phyloP scores from a whole-genome alignment of 2,329 filamentous ascomycete genomes.

The Ceratocystis colombiana region DNA sequence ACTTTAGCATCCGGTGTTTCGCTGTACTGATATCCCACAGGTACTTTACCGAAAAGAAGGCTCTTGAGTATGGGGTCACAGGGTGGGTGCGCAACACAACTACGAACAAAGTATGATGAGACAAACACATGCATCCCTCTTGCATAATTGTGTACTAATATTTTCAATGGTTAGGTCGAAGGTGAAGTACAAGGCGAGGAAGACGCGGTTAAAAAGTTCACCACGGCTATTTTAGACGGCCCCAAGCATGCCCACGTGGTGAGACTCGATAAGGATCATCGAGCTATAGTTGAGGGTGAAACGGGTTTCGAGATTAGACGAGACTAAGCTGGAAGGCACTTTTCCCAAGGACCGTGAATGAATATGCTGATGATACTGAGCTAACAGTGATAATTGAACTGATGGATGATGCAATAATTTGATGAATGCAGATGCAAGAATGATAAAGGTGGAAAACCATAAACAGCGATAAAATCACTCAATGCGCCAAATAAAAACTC shows the following conservation, averaged over 20 bases:
- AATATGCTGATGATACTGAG: not conserved
- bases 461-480: not conserved
- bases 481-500: slow-evolving; percentile 12
- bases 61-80: slow-evolving; percentile 42
- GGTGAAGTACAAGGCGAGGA: slow-evolving; percentile 76
- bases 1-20: not conserved
- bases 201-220: slow-evolving; percentile 54
- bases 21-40: slow-evolving; percentile 30
- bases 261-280: slow-evolving; percentile 59
- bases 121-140: not conserved
- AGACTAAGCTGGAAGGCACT: slow-evolving; percentile 25
- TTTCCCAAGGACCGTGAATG: slow-evolving; percentile 4
- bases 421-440: slow-evolving; percentile 16
- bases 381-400: slow-evolving; percentile 8
- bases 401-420: not conserved
- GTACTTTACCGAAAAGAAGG: slow-evolving; percentile 46
- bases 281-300: slow-evolving; percentile 57
- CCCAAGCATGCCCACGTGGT: slow-evolving; percentile 63
- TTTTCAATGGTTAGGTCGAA: slow-evolving; percentile 52
- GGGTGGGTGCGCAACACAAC: slow-evolving; percentile 54
- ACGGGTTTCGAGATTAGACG: slow-evolving; percentile 50
- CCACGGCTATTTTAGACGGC: slow-evolving; percentile 65
- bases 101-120: slow-evolving; percentile 42
- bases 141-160: not conserved
- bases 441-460: slow-evolving; percentile 2